Base-by-base conservation (phyloP, 768 basidiomycete species). In the Zangia roseola region DNA sequence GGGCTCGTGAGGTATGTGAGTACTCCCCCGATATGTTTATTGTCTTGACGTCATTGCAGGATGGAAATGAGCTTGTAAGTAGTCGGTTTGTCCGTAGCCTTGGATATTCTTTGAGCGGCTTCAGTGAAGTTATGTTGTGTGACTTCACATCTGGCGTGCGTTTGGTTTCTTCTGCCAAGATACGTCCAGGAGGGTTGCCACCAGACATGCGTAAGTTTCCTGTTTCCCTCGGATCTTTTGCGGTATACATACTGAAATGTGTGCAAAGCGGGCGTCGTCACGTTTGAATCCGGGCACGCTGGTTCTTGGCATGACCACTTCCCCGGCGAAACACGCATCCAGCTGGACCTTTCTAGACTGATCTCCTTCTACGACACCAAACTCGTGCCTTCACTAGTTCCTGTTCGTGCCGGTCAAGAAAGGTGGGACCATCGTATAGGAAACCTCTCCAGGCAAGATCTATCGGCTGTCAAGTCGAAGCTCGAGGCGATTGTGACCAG, bases 61-160 rank as follows among this genome's bases (percentile, higher is more conserved):
- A 77, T 77, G 76, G 73, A 76, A 67, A 70, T 73, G 64, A 69
- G 74, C 49, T 77, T 80, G 75, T 77, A 51, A 56, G 75, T 58
- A 9, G 16, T 8, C 8, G 6, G 19, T 10, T 50, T 13, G 14
- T 7, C 30, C n/a, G 17, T 10, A 17, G 20, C 19, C 14, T 2
- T 3, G 2, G 65, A 57, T 56, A 9, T 36, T 2, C 19, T 24
- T 31, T 31, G 36, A 17, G 6, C 6, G 23, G n/a, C 10, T 13
- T 40, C 43, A 78, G 76, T 49, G 78, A 80, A 60, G 62, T 77
- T n/a, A 76, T 78, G 72, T 60, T 77, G 7, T 80, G 77, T 52
- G 67, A 78, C 52, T 77, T 80, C 50, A 68, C 62, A 1, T 53
- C 60, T 1, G 74, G 74, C 6, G 59, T 79, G 5, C 58, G 71